Conservation (phyloP, 345 rosid genomes). For the Boechera divaricarpa region DNA sequence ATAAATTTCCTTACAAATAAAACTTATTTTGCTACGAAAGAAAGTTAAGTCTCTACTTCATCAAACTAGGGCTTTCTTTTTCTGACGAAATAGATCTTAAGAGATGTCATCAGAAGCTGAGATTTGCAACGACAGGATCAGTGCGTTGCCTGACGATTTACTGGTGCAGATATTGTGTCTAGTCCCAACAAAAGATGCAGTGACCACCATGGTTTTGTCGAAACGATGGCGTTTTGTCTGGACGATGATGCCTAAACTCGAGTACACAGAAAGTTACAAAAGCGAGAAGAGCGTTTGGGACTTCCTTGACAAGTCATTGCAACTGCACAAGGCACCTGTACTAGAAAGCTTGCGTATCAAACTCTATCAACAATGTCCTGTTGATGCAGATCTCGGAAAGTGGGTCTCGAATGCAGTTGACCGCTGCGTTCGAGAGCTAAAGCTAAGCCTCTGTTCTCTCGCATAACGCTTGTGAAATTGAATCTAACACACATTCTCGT, state of each 20-base stretch:
- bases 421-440: background rate
- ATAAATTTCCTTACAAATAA: background rate
- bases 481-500: background rate
- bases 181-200: background rate
- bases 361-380: background rate
- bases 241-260: background rate
- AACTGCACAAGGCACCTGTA: background rate
- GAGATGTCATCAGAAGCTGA: background rate
- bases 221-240: constrained; percentile 14
- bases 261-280: background rate
- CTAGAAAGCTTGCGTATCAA: background rate
- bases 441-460: no score
- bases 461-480: background rate
- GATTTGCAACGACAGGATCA: background rate
- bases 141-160: constrained; percentile 18
- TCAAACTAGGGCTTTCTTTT: background rate
- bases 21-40: background rate
- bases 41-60: background rate
- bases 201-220: background rate
- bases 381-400: background rate
- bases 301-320: constrained; percentile 19
- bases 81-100: background rate
- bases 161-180: background rate
- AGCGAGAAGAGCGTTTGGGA: background rate
- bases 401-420: background rate